Evolutionary conservation across 257 asterid genomes (phyloP).

Genomic region (Coffea canephora): DNA sequence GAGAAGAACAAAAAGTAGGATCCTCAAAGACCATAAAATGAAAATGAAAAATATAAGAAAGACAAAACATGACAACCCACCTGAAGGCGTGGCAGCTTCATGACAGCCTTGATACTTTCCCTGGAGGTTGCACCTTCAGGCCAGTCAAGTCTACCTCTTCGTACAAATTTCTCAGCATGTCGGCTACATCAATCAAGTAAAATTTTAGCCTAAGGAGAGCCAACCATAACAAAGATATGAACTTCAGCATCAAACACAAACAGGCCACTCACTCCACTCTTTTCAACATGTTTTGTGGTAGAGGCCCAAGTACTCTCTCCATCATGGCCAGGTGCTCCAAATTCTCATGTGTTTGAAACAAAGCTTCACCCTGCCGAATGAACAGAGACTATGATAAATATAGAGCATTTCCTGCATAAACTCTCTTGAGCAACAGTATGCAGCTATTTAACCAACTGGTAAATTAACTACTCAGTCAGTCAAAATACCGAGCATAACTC

Average conservation of each 20-base stretch:
- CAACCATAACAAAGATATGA: conserved; percentile 1
- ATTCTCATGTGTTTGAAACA: conserved; percentile 54
- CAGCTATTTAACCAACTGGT: conserved; percentile 10
- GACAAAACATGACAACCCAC: conserved; percentile 12
- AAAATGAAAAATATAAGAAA: background rate
- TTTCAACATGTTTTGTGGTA: conserved; percentile 43
- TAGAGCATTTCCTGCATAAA: conserved; percentile 3
- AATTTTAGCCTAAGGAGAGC: background rate
- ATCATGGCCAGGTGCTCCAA: conserved; percentile 57
- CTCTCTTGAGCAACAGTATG: conserved; percentile 6
- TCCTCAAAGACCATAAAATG: background rate
- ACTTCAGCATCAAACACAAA: background rate
- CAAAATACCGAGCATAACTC: conserved; percentile 47
- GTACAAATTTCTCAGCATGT: conserved; percentile 48
- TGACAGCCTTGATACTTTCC: conserved; percentile 47
- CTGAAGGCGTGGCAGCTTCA: conserved; percentile 52
- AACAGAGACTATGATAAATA: conserved; percentile 13
- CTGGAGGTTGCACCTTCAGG: conserved; percentile 57
- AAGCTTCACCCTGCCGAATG: conserved; percentile 48
- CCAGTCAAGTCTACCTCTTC: conserved; percentile 53
- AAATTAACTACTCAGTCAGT: conserved; percentile 10
- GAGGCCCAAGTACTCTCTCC: conserved; percentile 53
- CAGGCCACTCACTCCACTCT: conserved; percentile 42
- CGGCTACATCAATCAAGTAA: conserved; percentile 31
- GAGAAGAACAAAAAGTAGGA: background rate